Evolutionary conservation across 345 rosid genomes (phyloP), one percentile per base, ranked within the genome.

Genomic region (Crucihimalaya himalaica): DNA sequence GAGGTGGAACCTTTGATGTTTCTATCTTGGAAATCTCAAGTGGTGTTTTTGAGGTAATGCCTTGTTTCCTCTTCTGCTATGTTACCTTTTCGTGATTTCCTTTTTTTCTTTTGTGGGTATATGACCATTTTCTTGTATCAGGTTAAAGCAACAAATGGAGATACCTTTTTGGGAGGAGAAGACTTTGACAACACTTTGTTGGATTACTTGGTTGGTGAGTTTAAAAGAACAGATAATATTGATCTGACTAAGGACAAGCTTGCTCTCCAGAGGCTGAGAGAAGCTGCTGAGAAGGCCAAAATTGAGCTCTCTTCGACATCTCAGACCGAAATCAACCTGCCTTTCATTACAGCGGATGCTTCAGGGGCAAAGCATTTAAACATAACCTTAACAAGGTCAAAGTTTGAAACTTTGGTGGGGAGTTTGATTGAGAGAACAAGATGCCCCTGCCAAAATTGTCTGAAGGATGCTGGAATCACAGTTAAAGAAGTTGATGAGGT

Each of bases 81-180:
- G 25, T n/a, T 60, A 3, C 4, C 42, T 35, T 46, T 2, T 5
- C 15, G 35, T 13, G 37, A 25, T 69, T 39, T 8, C 7, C 20
- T 13, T n/a, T 39, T 16, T 37, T 50, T 21, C n/a, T 7, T 48
- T 32, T 50, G 19, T 47, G 25, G 35, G 32, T 72, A 48, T 25
- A 3, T 70, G 58, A 39, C 5, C 0, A 3, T 25, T 27, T 63
- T 14, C 4, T 45, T 20, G 31, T 51, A 4, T 57, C 42, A 83
- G 86, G 86, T 83, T 8, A 83, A 83, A 79, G 83, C 87, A 25
- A 84, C 85, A 27, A 84, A 79, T 74, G 85, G 87, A 43, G 85
- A 84, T 72, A 84, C 87, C 3, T 79, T 79, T 63, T 59, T 84
- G 74, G 87, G 87, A 71, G 87, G 87, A 27, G 85, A 84, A 60